phyloP scores from a whole-genome alignment of 306 rosid genomes.

The Amphicarpaea edgeworthii region DNA sequence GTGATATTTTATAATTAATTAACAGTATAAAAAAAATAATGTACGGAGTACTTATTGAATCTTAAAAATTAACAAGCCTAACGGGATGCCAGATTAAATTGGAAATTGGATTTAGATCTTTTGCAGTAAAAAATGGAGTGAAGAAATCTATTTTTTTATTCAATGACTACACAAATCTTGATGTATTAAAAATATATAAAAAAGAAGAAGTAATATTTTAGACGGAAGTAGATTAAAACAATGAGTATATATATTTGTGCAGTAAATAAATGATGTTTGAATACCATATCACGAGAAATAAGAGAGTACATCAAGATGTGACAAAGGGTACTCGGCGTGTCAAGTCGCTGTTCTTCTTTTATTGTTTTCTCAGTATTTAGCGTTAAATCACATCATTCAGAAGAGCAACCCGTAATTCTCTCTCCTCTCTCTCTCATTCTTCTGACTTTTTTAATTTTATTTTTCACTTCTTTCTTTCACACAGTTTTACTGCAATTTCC shows the following conservation, averaged over 20 bases:
- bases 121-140: too few relatives aligned
- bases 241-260: too few relatives aligned
- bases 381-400: constrained; percentile 69
- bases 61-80: neutral
- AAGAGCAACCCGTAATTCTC: constrained; percentile 15
- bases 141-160: too few relatives aligned
- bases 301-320: constrained; percentile 48
- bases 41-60: too few relatives aligned
- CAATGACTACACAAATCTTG: too few relatives aligned
- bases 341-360: constrained; percentile 72
- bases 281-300: constrained; percentile 40
- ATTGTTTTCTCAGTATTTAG: constrained; percentile 48
- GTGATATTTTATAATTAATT: too few relatives aligned
- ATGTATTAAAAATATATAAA: too few relatives aligned
- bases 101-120: too few relatives aligned
- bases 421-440: constrained; percentile 28
- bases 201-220: too few relatives aligned
- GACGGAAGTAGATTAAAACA: too few relatives aligned
- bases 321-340: constrained; percentile 65
- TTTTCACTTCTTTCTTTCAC: neutral
- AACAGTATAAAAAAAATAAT: too few relatives aligned
- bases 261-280: neutral
- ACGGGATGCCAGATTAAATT: neutral
- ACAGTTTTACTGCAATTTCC: too few relatives aligned
- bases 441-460: constrained; percentile 36